Evolutionary conservation across 768 basidiomycete species (phyloP).

Genomic region (Glaciozyma martinii): DNA sequence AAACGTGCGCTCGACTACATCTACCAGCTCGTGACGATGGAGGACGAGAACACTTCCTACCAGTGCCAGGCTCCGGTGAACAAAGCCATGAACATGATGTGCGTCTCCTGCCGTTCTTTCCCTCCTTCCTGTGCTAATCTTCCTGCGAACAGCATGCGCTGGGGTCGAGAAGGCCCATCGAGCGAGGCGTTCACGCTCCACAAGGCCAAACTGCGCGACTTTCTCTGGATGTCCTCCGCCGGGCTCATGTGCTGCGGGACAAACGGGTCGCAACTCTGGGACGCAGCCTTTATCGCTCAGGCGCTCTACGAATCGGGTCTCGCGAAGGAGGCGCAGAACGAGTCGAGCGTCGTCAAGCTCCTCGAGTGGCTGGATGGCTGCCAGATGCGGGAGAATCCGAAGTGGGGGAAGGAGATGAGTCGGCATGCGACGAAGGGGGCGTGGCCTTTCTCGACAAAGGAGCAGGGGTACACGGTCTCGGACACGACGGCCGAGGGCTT

Average conservation of each 20-base stretch:
- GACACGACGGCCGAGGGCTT: constrained; percentile 93
- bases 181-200: constrained; percentile 70
- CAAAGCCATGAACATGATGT: constrained; percentile 91
- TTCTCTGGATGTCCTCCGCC: constrained; percentile 83
- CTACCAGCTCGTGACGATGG: constrained; percentile 68
- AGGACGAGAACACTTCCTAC: constrained; percentile 91
- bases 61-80: constrained; percentile 54
- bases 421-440: constrained; percentile 40
- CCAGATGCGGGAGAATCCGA: constrained; percentile 42
- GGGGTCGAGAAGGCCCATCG: constrained; percentile 61
- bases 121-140: background rate
- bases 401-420: constrained; percentile 37
- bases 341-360: constrained; percentile 41
- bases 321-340: constrained; percentile 61
- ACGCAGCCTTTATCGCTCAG: constrained; percentile 82
- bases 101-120: constrained; percentile 27
- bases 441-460: constrained; percentile 63
- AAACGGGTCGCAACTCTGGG: constrained; percentile 77
- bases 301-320: constrained; percentile 83
- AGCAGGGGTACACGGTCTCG: constrained; percentile 89
- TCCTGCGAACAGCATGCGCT: constrained; percentile 38
- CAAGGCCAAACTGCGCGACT: constrained; percentile 66
- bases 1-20: constrained; percentile 54
- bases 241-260: constrained; percentile 78
- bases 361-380: constrained; percentile 47